A percentile compares a stretch with the other conserved stretches of the same genome.
These are phyloP conservation scores for Trametes meyenii DNA, from an alignment of 768 basidiomycete genomes.

Conservation along the genomic window DNA sequence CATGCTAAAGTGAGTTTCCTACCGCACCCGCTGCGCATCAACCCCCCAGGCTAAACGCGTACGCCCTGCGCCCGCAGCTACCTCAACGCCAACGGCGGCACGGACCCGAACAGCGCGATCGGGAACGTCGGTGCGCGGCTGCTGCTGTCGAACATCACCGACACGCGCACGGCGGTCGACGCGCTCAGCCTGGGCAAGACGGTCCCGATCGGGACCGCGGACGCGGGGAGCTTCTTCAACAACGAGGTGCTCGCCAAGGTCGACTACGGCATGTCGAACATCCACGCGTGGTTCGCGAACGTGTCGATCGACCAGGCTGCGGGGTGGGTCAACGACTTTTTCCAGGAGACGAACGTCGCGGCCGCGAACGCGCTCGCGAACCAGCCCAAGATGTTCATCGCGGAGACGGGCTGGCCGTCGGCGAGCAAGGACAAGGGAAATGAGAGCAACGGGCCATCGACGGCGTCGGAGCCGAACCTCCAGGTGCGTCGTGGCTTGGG, in stretches of 20 bases:
- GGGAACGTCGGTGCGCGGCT: slow-evolving; percentile 67
- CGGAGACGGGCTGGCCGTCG: slow-evolving; percentile 91
- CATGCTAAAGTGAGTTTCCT: slow-evolving; percentile 65
- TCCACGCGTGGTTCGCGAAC: slow-evolving; percentile 94
- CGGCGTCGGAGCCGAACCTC: slow-evolving; percentile 61
- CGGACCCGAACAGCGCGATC: slow-evolving; percentile 57
- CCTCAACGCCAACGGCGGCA: slow-evolving; percentile 48
- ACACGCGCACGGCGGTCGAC: slow-evolving; percentile 59
- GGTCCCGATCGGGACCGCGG: slow-evolving; percentile 76
- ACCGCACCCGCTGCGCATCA: background rate
- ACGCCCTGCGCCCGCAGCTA: slow-evolving; percentile 46
- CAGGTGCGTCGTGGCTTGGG: slow-evolving; percentile 30
- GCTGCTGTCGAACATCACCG: slow-evolving; percentile 66
- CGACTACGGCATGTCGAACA: slow-evolving; percentile 87
- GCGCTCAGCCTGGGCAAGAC: slow-evolving; percentile 58
- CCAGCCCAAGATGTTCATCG: slow-evolving; percentile 83
- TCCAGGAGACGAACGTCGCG: slow-evolving; percentile 63
- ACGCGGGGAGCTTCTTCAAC: slow-evolving; percentile 88
- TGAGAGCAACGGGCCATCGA: slow-evolving; percentile 67
- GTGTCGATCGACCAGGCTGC: slow-evolving; percentile 68
- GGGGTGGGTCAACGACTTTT: slow-evolving; percentile 82
- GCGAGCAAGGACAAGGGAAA: slow-evolving; percentile 58
- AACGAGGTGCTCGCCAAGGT: slow-evolving; percentile 60
- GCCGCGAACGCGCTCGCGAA: slow-evolving; percentile 64
- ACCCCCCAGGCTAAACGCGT: background rate